A percentile compares a stretch with the other conserved stretches of the same genome.
Conservation (phyloP, 1,284 basidiomycete species). For the Phellopilus nigrolimitatus region DNA sequence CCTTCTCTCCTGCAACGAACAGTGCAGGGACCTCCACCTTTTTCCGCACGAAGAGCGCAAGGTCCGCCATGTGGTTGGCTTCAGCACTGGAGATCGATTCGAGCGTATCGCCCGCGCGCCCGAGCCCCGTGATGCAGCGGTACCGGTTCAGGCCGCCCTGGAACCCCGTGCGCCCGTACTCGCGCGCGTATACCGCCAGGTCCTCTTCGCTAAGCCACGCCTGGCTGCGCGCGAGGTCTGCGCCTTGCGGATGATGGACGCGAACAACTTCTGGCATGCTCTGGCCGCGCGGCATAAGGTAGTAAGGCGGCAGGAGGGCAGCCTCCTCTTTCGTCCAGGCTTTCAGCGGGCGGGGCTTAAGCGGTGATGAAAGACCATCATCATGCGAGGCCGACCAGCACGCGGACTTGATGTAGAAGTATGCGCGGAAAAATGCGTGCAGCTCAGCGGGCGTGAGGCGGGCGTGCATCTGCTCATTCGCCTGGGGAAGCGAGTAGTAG, state of each 20-base stretch:
- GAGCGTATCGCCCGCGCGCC: conserved; percentile 22
- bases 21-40: conserved; percentile 45
- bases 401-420: conserved; percentile 57
- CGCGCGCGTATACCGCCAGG: conserved; percentile 43
- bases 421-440: conserved; percentile 47
- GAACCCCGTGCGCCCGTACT: conserved; percentile 51
- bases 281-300: conserved; percentile 50
- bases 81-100: conserved; percentile 22
- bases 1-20: conserved; percentile 48
- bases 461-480: conserved; percentile 41
- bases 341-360: conserved; percentile 32
- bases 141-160: conserved; percentile 60
- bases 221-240: conserved; percentile 9
- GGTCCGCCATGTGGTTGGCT: conserved; percentile 22
- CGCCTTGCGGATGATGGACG: conserved; percentile 1
- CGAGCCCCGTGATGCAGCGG: conserved; percentile 31
- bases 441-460: conserved; percentile 38
- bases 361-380: no score
- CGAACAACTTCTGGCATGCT: conserved; percentile 49
- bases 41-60: conserved; percentile 27
- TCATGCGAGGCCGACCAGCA: conserved; percentile 38
- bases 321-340: conserved; percentile 31
- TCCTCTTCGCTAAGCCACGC: conserved; percentile 48
- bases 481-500: conserved; percentile 44
- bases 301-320: conserved; percentile 51